A percentile compares a stretch with the other conserved stretches of the same genome.
phyloP scores from a whole-genome alignment of 2,329 filamentous ascomycete genomes.

The Ophiostoma pallidulum region DNA sequence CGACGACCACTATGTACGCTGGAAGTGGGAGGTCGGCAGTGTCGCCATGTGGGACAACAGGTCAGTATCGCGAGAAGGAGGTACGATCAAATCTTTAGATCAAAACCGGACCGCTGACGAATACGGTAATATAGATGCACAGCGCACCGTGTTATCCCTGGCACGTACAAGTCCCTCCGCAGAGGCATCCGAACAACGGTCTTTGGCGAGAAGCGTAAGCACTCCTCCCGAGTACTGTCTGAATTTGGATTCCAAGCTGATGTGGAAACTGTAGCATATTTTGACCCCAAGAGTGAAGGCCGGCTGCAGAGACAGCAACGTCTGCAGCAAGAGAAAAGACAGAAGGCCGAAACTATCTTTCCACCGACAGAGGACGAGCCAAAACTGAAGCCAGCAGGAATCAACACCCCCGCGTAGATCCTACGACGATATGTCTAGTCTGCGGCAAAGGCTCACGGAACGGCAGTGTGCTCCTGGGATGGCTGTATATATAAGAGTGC shows the following conservation, averaged over 20 bases:
- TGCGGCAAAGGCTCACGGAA: no score
- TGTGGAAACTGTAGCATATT: conserved; percentile 22
- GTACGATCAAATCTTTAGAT: no score
- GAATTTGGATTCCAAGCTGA: background rate
- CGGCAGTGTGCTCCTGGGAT: no score
- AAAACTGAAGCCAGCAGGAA: no score
- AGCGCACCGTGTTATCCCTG: conserved; percentile 33
- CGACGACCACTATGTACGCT: conserved; percentile 40
- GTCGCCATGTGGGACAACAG: conserved; percentile 44
- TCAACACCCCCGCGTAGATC: no score
- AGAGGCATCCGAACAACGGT: conserved; percentile 33
- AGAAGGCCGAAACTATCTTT: background rate
- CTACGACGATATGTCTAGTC: no score
- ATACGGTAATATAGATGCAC: conserved; percentile 21
- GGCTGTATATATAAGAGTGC: no score
- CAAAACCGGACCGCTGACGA: background rate
- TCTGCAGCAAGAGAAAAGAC: conserved; percentile 16
- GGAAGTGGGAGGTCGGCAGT: conserved; percentile 40
- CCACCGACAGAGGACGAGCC: no score
- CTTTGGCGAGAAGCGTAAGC: conserved; percentile 35
- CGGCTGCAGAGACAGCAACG: conserved; percentile 20
- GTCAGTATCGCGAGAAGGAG: conserved; percentile 17
- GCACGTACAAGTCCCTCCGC: conserved; percentile 28
- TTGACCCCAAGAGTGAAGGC: conserved; percentile 25
- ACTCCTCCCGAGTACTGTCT: background rate